Percentiles rank a stretch among this genome's conserved stretches.
Evolutionary conservation across 2,329 filamentous ascomycete species (phyloP).

Genomic region (Penicillium paneum): DNA sequence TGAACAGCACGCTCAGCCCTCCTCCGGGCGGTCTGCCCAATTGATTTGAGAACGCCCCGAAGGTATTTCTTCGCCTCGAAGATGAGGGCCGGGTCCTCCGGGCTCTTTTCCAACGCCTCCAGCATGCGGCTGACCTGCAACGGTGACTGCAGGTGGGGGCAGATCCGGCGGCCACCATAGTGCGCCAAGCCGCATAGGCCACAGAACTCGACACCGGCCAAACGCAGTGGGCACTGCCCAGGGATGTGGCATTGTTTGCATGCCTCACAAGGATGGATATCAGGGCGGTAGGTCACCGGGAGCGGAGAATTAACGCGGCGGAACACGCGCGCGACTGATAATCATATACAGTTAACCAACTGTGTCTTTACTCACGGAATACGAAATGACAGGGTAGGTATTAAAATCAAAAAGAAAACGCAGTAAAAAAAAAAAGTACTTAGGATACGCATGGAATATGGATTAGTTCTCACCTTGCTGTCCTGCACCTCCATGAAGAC

Average conservation of each 20-base stretch:
- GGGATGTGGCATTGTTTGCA: constrained; percentile 54
- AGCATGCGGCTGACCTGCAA: constrained; percentile 64
- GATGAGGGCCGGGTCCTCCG: constrained; percentile 54
- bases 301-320: constrained; percentile 33
- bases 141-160: constrained; percentile 62
- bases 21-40: constrained; percentile 50
- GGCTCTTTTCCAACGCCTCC: constrained; percentile 57
- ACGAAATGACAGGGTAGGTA: neutral
- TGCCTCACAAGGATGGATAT: constrained; percentile 46
- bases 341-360: constrained; percentile 1
- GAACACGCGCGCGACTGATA: constrained; percentile 35
- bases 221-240: constrained; percentile 61
- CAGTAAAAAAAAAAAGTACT: neutral
- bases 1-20: neutral
- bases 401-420: neutral
- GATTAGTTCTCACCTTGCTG: constrained; percentile 20
- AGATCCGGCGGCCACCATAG: constrained; percentile 54
- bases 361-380: neutral
- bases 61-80: constrained; percentile 57
- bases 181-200: constrained; percentile 63
- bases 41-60: constrained; percentile 53
- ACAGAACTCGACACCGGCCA: constrained; percentile 59
- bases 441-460: neutral
- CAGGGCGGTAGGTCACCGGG: neutral
- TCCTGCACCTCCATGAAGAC: constrained; percentile 4